Evolutionary conservation across 2,329 filamentous ascomycete genomes (phyloP), one percentile per base, ranked within the genome.

Genomic region (Tolypocladium pustulatum): DNA sequence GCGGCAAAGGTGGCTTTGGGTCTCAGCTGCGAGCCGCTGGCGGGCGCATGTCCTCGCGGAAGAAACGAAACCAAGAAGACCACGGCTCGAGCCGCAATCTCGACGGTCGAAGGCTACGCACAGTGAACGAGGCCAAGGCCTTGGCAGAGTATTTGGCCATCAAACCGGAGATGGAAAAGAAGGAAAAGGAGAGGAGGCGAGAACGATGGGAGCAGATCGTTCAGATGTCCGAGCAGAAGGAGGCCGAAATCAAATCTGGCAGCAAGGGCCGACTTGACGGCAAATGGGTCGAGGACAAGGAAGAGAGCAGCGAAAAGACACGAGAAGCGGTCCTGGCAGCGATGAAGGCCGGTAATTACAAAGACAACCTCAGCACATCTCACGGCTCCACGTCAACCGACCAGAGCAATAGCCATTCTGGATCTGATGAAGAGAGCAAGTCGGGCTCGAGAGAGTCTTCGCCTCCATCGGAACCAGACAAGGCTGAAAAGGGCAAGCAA

Each of bases 1-100:
- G 95, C 76, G 95, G 95, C 70, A 99, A 99, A 71, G 94, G 94
- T 73, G 94, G 94, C 68, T 99, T 99, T 71, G 94, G 94, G 57
- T 97, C 93, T 1, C 95, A 99, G 73, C 85, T 99, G 41, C 90
- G 95, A 69, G 94, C 95, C 0, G 94, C 94, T 3, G 94, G 95
- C 69, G 94, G 95, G 46, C 93, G 95, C 76, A 99, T 99, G 94
- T 96, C 91, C 2, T 93, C 90, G n/a, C 83, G 84, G 67, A 95
- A 95, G 78, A 94, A 93, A 80, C 87, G 87, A 68, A 87, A 87
- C 58, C 85, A 89, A 66, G 91, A 96, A 41, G 87, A 91, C 61
- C 93, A 95, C 68, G 92, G 86, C 30, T 97, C 92, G 2, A 96
- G 90, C 69, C 86, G 94, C 63, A 99, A 97, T 65, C 80, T 99